Percentiles rank a stretch among this genome's conserved stretches.
phyloP scores from a whole-genome alignment of 495 filamentous ascomycete species.

The Poronia punctata region DNA sequence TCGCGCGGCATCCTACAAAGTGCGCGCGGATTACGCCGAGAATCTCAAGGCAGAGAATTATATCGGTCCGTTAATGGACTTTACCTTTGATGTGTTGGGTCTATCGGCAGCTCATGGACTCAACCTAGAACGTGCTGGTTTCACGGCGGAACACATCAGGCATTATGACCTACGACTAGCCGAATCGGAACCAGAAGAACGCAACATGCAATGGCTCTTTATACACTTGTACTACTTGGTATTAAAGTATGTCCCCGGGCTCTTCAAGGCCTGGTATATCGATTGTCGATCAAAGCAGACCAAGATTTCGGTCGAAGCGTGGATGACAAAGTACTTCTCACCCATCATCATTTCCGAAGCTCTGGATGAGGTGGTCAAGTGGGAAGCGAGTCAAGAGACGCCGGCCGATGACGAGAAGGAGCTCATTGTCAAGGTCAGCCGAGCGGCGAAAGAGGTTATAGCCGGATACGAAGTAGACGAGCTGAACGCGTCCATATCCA shows the following conservation, averaged over 20 bases:
- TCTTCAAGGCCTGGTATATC: conserved; percentile 83
- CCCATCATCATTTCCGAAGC: conserved; percentile 69
- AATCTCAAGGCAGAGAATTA: conserved; percentile 68
- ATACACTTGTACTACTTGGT: conserved; percentile 80
- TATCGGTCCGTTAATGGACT: conserved; percentile 61
- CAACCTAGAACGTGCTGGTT: conserved; percentile 38
- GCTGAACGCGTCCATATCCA: conserved; percentile 65
- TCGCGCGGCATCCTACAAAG: conserved; percentile 66
- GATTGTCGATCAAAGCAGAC: conserved; percentile 67
- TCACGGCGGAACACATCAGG: conserved; percentile 57
- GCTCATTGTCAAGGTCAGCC: conserved; percentile 64
- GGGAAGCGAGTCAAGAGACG: conserved; percentile 51
- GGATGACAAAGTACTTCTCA: conserved; percentile 82
- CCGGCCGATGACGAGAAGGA: conserved; percentile 60
- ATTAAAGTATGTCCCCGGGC: conserved; percentile 65
- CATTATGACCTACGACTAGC: conserved; percentile 53
- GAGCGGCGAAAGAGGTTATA: conserved; percentile 62
- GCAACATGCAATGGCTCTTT: conserved; percentile 72
- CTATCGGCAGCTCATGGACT: conserved; percentile 60
- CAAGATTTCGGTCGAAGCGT: conserved; percentile 63
- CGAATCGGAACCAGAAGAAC: conserved; percentile 50
- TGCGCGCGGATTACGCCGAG: conserved; percentile 69
- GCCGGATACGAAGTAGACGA: conserved; percentile 86
- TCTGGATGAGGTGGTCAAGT: conserved; percentile 62
- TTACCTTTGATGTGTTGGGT: conserved; percentile 76